Percentiles rank a stretch among this genome's conserved stretches.
Evolutionary conservation across 768 basidiomycete species (phyloP).

Genomic region (Solioccasus polychromus): DNA sequence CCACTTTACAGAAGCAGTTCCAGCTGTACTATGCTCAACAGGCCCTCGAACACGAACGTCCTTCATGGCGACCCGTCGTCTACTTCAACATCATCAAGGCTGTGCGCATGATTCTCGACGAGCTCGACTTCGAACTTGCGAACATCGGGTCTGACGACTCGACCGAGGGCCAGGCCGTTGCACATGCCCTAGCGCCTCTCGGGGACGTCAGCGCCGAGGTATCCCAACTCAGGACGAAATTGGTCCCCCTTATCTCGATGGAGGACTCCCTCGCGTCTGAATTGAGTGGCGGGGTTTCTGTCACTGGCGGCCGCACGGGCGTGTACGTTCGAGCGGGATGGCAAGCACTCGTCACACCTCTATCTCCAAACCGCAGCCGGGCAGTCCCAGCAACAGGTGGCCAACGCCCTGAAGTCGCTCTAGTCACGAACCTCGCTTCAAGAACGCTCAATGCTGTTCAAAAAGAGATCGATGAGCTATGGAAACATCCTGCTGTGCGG

Average conservation of each 20-base stretch:
- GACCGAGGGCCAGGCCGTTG: constrained; percentile 30
- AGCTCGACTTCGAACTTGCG: constrained; percentile 59
- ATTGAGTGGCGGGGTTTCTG: constrained; percentile 60
- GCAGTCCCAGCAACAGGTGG: constrained; percentile 36
- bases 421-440: constrained; percentile 52
- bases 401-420: constrained; percentile 31
- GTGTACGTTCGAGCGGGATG: constrained; percentile 72
- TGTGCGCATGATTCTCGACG: constrained; percentile 68
- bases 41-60: constrained; percentile 65
- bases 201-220: constrained; percentile 45
- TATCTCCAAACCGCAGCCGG: constrained; percentile 40
- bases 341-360: constrained; percentile 55
- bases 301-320: constrained; percentile 57
- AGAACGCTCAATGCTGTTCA: constrained; percentile 48
- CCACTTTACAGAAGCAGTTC: constrained; percentile 82
- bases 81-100: constrained; percentile 85
- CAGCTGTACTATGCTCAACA: constrained; percentile 76
- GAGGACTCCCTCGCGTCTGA: constrained; percentile 69
- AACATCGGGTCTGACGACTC: constrained; percentile 27
- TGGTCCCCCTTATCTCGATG: constrained; percentile 63
- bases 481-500: constrained; percentile 67
- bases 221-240: constrained; percentile 47
- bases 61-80: constrained; percentile 75
- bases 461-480: constrained; percentile 59
- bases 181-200: constrained; percentile 30